Evolutionary conservation across 306 rosid genomes (phyloP).

Genomic region (Trifolium fragiferum): DNA sequence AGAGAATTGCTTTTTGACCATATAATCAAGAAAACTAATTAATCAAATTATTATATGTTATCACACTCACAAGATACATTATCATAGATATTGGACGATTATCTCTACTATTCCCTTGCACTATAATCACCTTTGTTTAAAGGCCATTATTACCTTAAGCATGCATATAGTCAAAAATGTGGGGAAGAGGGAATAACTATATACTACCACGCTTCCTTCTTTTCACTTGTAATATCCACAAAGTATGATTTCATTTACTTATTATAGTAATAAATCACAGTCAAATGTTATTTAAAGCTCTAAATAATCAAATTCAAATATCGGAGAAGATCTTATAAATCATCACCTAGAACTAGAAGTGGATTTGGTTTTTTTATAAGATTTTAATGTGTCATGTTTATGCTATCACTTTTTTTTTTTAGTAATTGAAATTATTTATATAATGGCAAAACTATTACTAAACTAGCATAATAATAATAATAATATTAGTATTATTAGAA

Average conservation of each 20-base stretch:
- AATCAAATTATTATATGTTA: not conserved
- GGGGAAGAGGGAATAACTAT: constrained; percentile 32
- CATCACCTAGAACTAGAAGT: not conserved
- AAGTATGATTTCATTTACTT: constrained; percentile 30
- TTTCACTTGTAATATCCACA: constrained; percentile 2
- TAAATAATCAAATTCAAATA: constrained; percentile 31
- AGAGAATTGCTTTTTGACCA: constrained; percentile 46
- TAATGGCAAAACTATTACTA: too few species aligned
- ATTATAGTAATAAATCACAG: not conserved
- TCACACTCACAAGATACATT: not conserved
- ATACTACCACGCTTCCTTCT: constrained; percentile 26
- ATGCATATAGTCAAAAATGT: constrained; percentile 40
- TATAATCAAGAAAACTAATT: constrained; percentile 22
- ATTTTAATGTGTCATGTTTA: not conserved
- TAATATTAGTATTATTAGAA: too few species aligned
- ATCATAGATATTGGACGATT: constrained; percentile 2
- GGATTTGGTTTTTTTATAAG: not conserved
- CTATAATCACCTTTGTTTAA: constrained; percentile 34
- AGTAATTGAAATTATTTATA: too few species aligned
- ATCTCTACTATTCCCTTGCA: constrained; percentile 29
- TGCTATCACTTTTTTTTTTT: too few species aligned
- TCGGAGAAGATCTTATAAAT: constrained; percentile 38
- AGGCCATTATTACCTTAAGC: constrained; percentile 35
- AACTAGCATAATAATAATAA: too few species aligned
- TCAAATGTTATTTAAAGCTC: constrained; percentile 35